Evolutionary conservation across 2,329 filamentous ascomycete species (phyloP), one percentile per base, ranked within the genome.

Genomic region (Didymella glomerata): DNA sequence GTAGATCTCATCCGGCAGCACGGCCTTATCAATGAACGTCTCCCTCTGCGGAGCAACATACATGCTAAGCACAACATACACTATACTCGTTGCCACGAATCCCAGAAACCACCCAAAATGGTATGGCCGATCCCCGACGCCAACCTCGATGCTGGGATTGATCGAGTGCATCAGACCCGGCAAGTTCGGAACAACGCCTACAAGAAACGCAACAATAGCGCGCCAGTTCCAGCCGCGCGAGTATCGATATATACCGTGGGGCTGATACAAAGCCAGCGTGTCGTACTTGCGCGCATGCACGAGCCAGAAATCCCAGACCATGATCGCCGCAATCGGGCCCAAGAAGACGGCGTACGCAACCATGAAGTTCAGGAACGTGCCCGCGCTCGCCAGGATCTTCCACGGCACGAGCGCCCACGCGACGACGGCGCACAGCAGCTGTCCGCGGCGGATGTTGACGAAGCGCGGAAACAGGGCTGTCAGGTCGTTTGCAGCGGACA

Each of bases 101-200:
- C 87, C 88, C 48, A 88, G 80, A 18, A 90, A 69, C 84, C 87
- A 90, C n/a, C 88, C 86, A 68, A 90, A 87, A 25, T 83, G 81
- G 68, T 89, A 90, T 4, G 88, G 82, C 41, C 78, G 73, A 0
- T 80, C 76, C 0, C 88, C 87, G 0, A 77, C 76, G 0, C 81
- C 81, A 0, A 79, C 75, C 2, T 75, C 64, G 18, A 82, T 76
- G 14, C 54, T 68, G 0, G 74, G 60, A 50, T 81, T 81, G 53
- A 82, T 78, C 0, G 71, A 74, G 30, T 77, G 70, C 16, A 81
- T 80, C 57, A 89, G 78, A 0, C 85, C 86, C 0, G 86, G 86
- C 1, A 89, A 66, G 44, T 82, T 84, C 0, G 86, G 86, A 1
- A 76, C 81, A 0, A 88, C 82, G 7, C 84, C 83, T 6, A 85